Evolutionary conservation across 2,329 filamentous ascomycete genomes (phyloP).

Genomic region (Daldinia sp.): DNA sequence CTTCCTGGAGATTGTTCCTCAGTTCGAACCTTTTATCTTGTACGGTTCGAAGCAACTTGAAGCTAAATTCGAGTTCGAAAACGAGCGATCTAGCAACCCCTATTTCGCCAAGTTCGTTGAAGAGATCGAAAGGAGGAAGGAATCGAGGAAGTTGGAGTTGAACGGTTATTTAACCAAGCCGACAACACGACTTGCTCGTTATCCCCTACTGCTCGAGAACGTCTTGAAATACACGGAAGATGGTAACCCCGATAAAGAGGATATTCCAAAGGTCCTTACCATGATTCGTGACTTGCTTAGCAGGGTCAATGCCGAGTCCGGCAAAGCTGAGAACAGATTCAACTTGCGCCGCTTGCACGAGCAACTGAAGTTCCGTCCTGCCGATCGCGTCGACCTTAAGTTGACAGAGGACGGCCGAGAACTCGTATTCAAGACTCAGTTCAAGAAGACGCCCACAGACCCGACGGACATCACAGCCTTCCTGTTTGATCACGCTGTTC

Average conservation of each 20-base stretch:
- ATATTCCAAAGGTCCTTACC: conserved; percentile 87
- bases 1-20: conserved; percentile 89
- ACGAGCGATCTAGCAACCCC: conserved; percentile 86
- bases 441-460: conserved; percentile 93
- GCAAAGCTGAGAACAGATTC: conserved; percentile 97
- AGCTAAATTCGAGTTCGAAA: conserved; percentile 97
- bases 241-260: conserved; percentile 86
- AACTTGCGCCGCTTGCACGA: conserved; percentile 92
- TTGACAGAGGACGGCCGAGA: conserved; percentile 93
- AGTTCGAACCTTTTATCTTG: conserved; percentile 94
- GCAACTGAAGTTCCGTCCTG: conserved; percentile 87
- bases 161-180: conserved; percentile 99
- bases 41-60: conserved; percentile 97
- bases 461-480: conserved; percentile 91
- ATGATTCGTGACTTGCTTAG: conserved; percentile 88
- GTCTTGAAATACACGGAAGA: conserved; percentile 92
- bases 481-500: conserved; percentile 93
- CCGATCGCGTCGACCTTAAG: conserved; percentile 92
- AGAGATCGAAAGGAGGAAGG: conserved; percentile 93
- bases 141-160: conserved; percentile 93
- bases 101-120: conserved; percentile 92
- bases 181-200: conserved; percentile 91
- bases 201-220: conserved; percentile 89
- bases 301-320: conserved; percentile 92
- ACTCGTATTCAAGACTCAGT: conserved; percentile 89